Conservation (phyloP, 2,329 filamentous ascomycete genomes). For the Trichoderma simmonsii region DNA sequence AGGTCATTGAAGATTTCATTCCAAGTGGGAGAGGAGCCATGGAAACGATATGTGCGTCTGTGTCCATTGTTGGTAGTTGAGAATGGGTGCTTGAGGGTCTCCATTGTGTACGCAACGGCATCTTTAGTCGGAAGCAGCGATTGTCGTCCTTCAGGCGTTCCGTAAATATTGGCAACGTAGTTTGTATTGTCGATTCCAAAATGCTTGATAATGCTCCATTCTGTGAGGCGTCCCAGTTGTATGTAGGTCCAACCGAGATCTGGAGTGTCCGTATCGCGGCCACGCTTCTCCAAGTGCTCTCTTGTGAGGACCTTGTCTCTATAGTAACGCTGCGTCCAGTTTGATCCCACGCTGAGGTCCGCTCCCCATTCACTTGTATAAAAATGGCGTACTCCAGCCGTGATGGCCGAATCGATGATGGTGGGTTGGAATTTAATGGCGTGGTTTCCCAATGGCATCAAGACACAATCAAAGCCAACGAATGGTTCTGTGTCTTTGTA, state of each 20-base stretch:
- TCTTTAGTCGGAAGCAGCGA: neutral
- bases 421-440: neutral
- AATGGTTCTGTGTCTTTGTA: neutral
- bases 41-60: neutral
- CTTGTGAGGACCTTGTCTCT: neutral
- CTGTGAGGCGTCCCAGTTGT: conserved; percentile 1
- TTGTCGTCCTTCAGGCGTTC: neutral
- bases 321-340: conserved; percentile 9
- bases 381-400: conserved; percentile 6
- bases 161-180: neutral
- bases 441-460: conserved; percentile 10
- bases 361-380: conserved; percentile 9
- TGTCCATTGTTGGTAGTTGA: neutral
- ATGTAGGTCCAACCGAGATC: conserved; percentile 6
- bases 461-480: neutral
- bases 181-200: neutral
- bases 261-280: neutral
- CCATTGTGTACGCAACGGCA: neutral
- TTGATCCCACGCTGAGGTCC: neutral
- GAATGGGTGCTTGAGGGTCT: neutral
- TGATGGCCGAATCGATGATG: neutral
- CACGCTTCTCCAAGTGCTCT: conserved; percentile 2
- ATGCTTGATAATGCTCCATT: conserved; percentile 4
- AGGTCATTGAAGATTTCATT: neutral
- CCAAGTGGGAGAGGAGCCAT: neutral